Evolutionary conservation across 2,329 filamentous ascomycete genomes (phyloP).

Genomic region (Fusarium decemcellulare): DNA sequence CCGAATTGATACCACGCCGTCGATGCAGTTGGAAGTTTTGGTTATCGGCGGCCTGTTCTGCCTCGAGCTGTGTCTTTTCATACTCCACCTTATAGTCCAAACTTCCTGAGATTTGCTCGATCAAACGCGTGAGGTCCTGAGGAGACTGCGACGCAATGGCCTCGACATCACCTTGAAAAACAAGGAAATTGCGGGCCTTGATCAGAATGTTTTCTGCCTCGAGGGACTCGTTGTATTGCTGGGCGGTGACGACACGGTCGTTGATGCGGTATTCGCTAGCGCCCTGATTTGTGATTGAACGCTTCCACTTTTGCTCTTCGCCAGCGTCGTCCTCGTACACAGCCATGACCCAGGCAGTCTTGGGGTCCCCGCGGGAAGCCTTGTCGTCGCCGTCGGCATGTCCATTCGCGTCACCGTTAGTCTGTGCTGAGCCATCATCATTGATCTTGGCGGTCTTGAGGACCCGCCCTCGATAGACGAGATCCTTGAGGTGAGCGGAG

Average conservation of each 20-base stretch:
- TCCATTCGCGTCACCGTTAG: conserved; percentile 74
- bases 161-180: conserved; percentile 98
- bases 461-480: conserved; percentile 96
- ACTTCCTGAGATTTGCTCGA: conserved; percentile 98
- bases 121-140: conserved; percentile 91
- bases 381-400: conserved; percentile 73
- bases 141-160: conserved; percentile 96
- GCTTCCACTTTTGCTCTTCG: conserved; percentile 96
- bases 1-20: conserved; percentile 94
- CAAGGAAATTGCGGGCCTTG: conserved; percentile 97
- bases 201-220: conserved; percentile 97
- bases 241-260: conserved; percentile 87
- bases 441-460: conserved; percentile 94
- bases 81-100: conserved; percentile 96
- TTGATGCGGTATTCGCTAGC: conserved; percentile 98
- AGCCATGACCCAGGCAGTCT: conserved; percentile 98
- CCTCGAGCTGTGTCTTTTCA: conserved; percentile 87
- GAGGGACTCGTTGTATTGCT: conserved; percentile 93
- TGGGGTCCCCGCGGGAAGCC: conserved; percentile 84
- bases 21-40: conserved; percentile 90
- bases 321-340: conserved; percentile 98
- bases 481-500: conserved; percentile 92
- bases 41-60: conserved; percentile 89
- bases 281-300: conserved; percentile 89
- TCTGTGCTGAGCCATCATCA: conserved; percentile 83